A percentile compares a stretch with the other conserved stretches of the same genome.
Conservation (phyloP, 2,329 filamentous ascomycete species). For the Colletotrichum theobromicola region DNA sequence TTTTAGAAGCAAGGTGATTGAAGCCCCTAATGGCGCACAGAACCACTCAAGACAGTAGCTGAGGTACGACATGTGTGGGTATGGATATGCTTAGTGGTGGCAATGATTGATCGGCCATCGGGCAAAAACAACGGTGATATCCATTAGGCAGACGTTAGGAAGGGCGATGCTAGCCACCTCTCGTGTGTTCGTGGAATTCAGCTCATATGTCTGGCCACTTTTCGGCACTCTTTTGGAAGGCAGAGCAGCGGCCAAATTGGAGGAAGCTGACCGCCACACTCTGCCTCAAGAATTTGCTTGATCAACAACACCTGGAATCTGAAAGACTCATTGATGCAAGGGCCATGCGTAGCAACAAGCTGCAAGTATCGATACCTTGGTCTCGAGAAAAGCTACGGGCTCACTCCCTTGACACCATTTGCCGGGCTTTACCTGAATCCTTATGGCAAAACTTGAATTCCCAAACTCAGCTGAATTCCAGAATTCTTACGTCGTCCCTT, state of each 20-base stretch:
- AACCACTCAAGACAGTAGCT: neutral
- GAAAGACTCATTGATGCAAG: neutral
- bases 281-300: neutral
- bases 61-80: neutral
- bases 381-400: neutral
- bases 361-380: neutral
- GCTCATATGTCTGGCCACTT: neutral
- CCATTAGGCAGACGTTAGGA: no score
- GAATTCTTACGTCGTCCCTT: neutral
- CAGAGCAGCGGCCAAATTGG: neutral
- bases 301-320: neutral
- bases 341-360: accelerated
- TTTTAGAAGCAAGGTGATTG: neutral
- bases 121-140: neutral
- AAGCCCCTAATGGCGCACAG: neutral
- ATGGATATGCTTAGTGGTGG: neutral
- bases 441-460: neutral
- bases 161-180: neutral
- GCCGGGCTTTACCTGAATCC: neutral
- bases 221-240: neutral
- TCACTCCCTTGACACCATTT: no score
- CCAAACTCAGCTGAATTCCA: neutral
- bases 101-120: neutral
- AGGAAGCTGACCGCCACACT: neutral
- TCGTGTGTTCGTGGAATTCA: neutral